phyloP scores from a whole-genome alignment of 306 rosid genomes.

The Gastrolobium villosum region DNA sequence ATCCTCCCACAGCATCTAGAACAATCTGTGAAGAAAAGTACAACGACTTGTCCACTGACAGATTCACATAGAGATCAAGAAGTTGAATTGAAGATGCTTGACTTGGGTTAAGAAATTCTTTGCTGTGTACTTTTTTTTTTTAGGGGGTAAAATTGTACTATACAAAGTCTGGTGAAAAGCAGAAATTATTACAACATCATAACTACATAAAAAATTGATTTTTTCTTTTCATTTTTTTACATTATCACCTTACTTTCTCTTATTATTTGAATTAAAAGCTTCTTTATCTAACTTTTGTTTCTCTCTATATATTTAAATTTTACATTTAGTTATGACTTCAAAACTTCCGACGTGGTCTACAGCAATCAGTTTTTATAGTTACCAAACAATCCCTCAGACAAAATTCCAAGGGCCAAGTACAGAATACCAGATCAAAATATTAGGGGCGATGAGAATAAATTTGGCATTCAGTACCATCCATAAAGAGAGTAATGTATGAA shows the following conservation, averaged over 20 bases:
- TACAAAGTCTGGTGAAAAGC: no score
- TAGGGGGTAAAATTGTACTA: no score
- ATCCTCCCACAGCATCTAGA: conserved; percentile 5
- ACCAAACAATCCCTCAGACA: conserved; percentile 1
- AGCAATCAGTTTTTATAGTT: conserved; percentile 18
- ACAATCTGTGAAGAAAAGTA: not conserved
- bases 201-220: no score
- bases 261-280: no score
- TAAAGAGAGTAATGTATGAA: conserved; percentile 28
- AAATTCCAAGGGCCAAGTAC: conserved; percentile 14
- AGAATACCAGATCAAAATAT: conserved; percentile 15
- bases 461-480: conserved; percentile 19
- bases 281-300: no score
- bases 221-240: no score
- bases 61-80: not conserved
- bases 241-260: no score
- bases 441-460: conserved; percentile 14
- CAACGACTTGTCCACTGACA: not conserved
- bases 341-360: no score
- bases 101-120: not conserved
- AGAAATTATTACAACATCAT: no score
- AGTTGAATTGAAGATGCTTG: not conserved
- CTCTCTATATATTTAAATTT: no score
- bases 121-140: not conserved
- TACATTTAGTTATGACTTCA: no score